A percentile compares a stretch with the other conserved stretches of the same genome.
These are phyloP conservation scores for Vitrella brassicaformis DNA, from an alignment of 73 alveolate genomes.

Conservation along the genomic window DNA sequence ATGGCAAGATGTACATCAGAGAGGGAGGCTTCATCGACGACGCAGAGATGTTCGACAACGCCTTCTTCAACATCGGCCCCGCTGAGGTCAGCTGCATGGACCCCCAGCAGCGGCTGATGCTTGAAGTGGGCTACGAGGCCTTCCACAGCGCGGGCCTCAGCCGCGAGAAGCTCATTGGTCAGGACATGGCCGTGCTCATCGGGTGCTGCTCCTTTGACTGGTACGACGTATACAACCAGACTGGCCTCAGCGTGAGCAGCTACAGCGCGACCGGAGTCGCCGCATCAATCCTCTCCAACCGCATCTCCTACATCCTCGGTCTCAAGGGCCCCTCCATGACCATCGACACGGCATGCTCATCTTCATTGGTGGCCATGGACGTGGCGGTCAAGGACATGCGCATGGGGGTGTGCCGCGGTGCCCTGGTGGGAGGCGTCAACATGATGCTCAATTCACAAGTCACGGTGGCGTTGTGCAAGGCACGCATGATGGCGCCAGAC, in stretches of 20 bases:
- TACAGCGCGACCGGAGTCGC: background rate
- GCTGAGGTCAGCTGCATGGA: constrained; percentile 36
- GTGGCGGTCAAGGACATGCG: background rate
- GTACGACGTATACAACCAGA: background rate
- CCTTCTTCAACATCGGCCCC: constrained; percentile 19
- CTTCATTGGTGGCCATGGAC: background rate
- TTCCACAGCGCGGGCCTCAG: background rate
- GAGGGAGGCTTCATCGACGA: constrained; percentile 2
- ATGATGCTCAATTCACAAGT: background rate
- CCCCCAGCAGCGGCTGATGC: constrained; percentile 34
- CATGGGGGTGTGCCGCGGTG: background rate
- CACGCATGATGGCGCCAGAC: background rate
- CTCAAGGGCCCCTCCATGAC: background rate
- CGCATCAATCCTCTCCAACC: constrained; percentile 7
- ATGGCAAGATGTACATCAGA: constrained; percentile 21
- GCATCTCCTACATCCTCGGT: background rate
- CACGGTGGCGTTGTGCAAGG: background rate
- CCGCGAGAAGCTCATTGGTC: background rate
- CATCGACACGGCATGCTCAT: background rate
- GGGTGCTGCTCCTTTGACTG: background rate
- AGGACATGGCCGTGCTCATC: background rate
- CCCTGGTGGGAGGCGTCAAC: background rate
- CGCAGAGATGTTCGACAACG: constrained; percentile 23
- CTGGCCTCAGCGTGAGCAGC: background rate
- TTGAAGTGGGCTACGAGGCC: background rate